Conservation (phyloP, 1,284 basidiomycete genomes). For the Pascua sp. region DNA sequence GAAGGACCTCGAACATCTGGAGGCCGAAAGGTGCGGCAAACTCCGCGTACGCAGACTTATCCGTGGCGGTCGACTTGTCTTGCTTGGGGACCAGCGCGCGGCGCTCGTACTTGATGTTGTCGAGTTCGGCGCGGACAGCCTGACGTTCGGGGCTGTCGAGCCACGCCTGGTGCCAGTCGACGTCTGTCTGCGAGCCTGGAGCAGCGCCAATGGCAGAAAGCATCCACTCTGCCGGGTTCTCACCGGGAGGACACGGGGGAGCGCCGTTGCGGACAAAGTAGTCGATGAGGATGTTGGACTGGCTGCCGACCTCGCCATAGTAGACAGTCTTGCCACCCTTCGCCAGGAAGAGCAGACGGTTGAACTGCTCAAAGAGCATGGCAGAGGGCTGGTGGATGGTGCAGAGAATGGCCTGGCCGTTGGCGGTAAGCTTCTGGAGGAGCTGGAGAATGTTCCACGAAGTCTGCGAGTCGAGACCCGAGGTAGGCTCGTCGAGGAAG, state of each 20-base stretch:
- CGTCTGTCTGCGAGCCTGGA: constrained; percentile 55
- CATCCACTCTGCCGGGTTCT: constrained; percentile 38
- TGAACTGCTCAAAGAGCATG: constrained; percentile 47
- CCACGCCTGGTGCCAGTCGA: constrained; percentile 73
- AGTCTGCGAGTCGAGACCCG: constrained; percentile 27
- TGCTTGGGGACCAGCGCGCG: constrained; percentile 31
- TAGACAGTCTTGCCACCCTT: constrained; percentile 46
- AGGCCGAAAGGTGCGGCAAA: constrained; percentile 57
- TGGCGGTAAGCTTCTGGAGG: constrained; percentile 40
- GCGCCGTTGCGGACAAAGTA: constrained; percentile 24
- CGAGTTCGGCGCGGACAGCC: constrained; percentile 50
- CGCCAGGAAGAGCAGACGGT: constrained; percentile 41
- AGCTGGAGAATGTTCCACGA: constrained; percentile 23
- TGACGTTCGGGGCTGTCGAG: constrained; percentile 51
- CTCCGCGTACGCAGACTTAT: constrained; percentile 50
- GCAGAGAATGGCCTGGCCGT: constrained; percentile 67
- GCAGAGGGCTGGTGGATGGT: constrained; percentile 52
- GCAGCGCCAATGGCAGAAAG: constrained; percentile 66
- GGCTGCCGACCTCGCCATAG: constrained; percentile 24
- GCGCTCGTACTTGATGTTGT: constrained; percentile 46
- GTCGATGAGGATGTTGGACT: constrained; percentile 48
- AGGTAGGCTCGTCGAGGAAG: constrained; percentile 51
- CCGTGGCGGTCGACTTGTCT: constrained; percentile 13
- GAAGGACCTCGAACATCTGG: constrained; percentile 57
- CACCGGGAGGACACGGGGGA: constrained; percentile 17